Evolutionary conservation across 2,329 filamentous ascomycete genomes (phyloP).

Genomic region (Aspergillus ruber): DNA sequence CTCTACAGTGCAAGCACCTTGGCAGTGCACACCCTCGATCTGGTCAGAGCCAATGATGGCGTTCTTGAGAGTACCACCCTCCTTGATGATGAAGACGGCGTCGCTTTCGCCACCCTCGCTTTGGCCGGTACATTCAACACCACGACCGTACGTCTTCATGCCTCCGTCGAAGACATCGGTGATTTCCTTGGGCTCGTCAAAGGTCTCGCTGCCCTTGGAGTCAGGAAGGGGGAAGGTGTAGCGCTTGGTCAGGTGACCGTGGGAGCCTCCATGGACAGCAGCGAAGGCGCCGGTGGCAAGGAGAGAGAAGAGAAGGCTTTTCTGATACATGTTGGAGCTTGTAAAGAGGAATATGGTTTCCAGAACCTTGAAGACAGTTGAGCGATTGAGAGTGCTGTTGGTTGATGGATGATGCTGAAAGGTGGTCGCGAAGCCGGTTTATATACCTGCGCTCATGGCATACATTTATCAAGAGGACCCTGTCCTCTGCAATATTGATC

Average conservation of each 20-base stretch:
- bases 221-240: conserved; percentile 28
- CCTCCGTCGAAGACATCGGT: conserved; percentile 41
- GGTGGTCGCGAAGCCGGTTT: not conserved
- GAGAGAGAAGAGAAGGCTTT: conserved; percentile 1
- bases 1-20: conserved; percentile 38
- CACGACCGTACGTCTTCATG: conserved; percentile 41
- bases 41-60: conserved; percentile 44
- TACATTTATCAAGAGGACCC: no score
- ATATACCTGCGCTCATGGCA: no score
- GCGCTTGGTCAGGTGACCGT: no score
- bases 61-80: conserved; percentile 41
- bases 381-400: not conserved
- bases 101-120: conserved; percentile 41
- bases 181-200: conserved; percentile 40
- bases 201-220: conserved; percentile 35
- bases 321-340: not conserved
- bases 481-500: no score
- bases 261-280: conserved; percentile 6
- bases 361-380: no score
- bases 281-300: conserved; percentile 1
- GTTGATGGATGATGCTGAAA: not conserved
- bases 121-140: conserved; percentile 40
- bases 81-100: conserved; percentile 39
- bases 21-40: conserved; percentile 43
- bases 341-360: not conserved